Evolutionary conservation across 176 grass and related monocot species (phyloP).

Genomic region (Carex scoparia): DNA sequence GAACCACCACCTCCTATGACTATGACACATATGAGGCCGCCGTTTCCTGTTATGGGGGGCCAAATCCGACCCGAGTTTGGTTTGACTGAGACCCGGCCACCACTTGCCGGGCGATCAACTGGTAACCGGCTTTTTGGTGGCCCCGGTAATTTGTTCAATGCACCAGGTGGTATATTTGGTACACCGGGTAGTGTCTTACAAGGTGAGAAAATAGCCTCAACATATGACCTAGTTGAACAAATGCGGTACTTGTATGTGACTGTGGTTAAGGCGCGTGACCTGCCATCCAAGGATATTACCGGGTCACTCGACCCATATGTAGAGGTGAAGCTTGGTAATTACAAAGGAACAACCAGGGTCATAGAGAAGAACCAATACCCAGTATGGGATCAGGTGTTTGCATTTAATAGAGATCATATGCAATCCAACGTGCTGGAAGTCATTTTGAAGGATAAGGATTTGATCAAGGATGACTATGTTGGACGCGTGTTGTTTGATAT

Average conservation of each 20-base stretch:
- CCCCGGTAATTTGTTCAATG: slow-evolving; percentile 9
- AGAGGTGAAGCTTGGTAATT: slow-evolving; percentile 94
- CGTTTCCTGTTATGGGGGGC: slow-evolving; percentile 41
- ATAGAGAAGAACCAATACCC: slow-evolving; percentile 42
- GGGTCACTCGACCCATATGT: slow-evolving; percentile 78
- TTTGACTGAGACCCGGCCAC: slow-evolving; percentile 75
- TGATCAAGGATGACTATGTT: slow-evolving; percentile 60
- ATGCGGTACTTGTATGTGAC: slow-evolving; percentile 89
- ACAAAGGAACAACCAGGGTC: slow-evolving; percentile 53
- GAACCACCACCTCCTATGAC: slow-evolving; percentile 14
- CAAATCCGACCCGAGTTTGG: slow-evolving; percentile 47
- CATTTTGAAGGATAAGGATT: slow-evolving; percentile 61
- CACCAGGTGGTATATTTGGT: slow-evolving; percentile 21
- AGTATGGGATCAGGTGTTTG: slow-evolving; percentile 75
- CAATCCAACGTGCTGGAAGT: slow-evolving; percentile 76
- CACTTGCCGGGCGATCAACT: slow-evolving; percentile 41
- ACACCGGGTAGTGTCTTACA: slow-evolving; percentile 17
- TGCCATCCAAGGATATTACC: slow-evolving; percentile 50
- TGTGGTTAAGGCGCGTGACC: slow-evolving; percentile 85
- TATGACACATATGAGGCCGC: slow-evolving; percentile 40
- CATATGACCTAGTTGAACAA: slow-evolving; percentile 88
- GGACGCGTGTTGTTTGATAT: slow-evolving; percentile 74
- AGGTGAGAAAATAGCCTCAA: slow-evolving; percentile 69
- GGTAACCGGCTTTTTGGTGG: slow-evolving; percentile 21
- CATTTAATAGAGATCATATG: slow-evolving; percentile 63